Percentiles rank a stretch among this genome's conserved stretches.
Conservation (phyloP, 148 eudicot genomes). For the Spergularia marina region DNA sequence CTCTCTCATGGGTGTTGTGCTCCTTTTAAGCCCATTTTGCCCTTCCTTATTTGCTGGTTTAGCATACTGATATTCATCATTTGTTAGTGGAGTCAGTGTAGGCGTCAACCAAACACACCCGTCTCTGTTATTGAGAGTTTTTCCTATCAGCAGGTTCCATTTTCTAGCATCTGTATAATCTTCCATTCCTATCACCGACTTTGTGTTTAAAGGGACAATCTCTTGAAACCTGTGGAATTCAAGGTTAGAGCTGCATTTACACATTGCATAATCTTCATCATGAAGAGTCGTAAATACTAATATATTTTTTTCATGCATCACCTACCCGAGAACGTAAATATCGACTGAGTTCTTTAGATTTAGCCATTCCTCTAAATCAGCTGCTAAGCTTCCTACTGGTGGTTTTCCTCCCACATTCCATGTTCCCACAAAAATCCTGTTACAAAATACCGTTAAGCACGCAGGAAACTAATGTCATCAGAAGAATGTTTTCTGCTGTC, state of each 20-base stretch:
- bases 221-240: conserved; percentile 57
- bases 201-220: conserved; percentile 69
- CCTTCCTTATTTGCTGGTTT: conserved; percentile 38
- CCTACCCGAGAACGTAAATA: conserved; percentile 64
- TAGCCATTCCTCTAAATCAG: conserved; percentile 63
- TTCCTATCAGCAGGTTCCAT: conserved; percentile 70
- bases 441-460: conserved; percentile 8
- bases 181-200: conserved; percentile 56
- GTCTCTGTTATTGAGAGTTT: conserved; percentile 66
- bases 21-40: conserved; percentile 23
- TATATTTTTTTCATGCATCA: not conserved
- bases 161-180: conserved; percentile 67
- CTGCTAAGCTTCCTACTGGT: conserved; percentile 39
- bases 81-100: conserved; percentile 33
- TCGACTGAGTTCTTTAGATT: conserved; percentile 46
- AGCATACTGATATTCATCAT: conserved; percentile 47
- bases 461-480: not conserved
- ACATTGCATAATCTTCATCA: not conserved
- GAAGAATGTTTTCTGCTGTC: not conserved
- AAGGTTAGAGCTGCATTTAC: conserved; percentile 11
- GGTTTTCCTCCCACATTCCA: conserved; percentile 72
- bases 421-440: conserved; percentile 59
- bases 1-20: conserved; percentile 31
- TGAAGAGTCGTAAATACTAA: not conserved
- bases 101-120: conserved; percentile 80